Conservation (phyloP, 2,329 filamentous ascomycete genomes). For the Phialocephala sp. region DNA sequence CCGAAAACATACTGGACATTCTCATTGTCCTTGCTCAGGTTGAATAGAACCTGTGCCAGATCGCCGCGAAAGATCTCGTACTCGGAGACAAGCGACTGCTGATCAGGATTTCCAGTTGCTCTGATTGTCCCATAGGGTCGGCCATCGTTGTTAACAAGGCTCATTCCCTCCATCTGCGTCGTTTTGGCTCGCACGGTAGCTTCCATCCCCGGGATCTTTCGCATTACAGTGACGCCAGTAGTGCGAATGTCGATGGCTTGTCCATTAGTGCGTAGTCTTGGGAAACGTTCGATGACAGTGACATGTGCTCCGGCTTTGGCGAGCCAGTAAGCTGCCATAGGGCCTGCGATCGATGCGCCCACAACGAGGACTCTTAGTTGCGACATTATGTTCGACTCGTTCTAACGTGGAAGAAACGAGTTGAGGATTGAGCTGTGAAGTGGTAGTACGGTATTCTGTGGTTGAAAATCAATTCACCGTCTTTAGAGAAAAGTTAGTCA, state of each 20-base stretch:
- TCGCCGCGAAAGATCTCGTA: slow-evolving; percentile 53
- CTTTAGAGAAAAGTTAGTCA: too few relatives aligned
- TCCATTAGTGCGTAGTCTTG: slow-evolving; percentile 51
- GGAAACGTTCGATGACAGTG: slow-evolving; percentile 49
- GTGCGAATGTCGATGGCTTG: slow-evolving; percentile 60
- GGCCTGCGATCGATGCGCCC: slow-evolving; percentile 46
- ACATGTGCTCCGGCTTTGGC: slow-evolving; percentile 47
- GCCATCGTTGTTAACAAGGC: too few relatives aligned
- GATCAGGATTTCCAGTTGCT: too few relatives aligned
- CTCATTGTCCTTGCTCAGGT: slow-evolving; percentile 40
- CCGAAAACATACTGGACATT: slow-evolving; percentile 43
- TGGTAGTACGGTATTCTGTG: too few relatives aligned
- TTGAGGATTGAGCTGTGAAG: too few relatives aligned
- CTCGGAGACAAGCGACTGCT: slow-evolving; percentile 47
- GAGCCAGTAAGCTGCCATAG: slow-evolving; percentile 57
- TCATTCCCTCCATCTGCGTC: too few relatives aligned
- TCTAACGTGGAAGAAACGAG: too few relatives aligned
- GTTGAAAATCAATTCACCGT: too few relatives aligned
- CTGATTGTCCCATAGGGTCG: too few relatives aligned
- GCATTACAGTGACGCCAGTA: slow-evolving; percentile 39
- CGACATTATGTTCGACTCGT: background rate
- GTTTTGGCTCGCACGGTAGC: slow-evolving; percentile 32
- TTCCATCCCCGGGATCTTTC: slow-evolving; percentile 49
- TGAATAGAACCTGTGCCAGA: slow-evolving; percentile 47
- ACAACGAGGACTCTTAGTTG: slow-evolving; percentile 44